phyloP scores from a whole-genome alignment of 306 rosid genomes.

The Vicia sativa region DNA sequence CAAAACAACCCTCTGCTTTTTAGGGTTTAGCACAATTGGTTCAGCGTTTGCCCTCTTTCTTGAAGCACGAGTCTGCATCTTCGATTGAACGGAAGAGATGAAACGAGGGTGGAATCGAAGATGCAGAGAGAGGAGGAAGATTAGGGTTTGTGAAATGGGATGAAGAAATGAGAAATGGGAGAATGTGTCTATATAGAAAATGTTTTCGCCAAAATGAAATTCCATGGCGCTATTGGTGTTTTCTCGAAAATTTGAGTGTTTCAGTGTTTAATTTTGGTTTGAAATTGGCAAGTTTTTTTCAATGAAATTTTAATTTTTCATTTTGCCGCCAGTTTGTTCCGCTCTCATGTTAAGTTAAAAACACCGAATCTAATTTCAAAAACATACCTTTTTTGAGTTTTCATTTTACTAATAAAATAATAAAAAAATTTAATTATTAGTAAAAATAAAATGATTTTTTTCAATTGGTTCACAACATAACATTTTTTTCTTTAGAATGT shows the following conservation, averaged over 20 bases:
- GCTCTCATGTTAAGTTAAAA: no score
- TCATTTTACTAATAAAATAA: no score
- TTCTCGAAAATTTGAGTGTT: not conserved
- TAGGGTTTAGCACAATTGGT: not conserved
- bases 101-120: not conserved
- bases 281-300: not conserved
- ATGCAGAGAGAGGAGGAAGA: not conserved
- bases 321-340: not conserved
- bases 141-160: not conserved
- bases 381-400: no score
- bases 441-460: no score
- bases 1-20: conserved; percentile 4
- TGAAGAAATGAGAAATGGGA: not conserved
- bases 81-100: not conserved
- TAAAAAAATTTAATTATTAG: no score
- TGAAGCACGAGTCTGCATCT: conserved; percentile 14
- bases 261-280: not conserved
- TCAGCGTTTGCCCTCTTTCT: conserved; percentile 5
- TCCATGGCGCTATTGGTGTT: not conserved
- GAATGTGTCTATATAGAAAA: not conserved
- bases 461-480: no score
- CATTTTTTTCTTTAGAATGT: no score
- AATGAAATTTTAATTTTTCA: not conserved
- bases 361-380: no score
- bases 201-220: not conserved